Evolutionary conservation across 306 rosid species (phyloP).

Genomic region (Herpetospermum pedunculosum): DNA sequence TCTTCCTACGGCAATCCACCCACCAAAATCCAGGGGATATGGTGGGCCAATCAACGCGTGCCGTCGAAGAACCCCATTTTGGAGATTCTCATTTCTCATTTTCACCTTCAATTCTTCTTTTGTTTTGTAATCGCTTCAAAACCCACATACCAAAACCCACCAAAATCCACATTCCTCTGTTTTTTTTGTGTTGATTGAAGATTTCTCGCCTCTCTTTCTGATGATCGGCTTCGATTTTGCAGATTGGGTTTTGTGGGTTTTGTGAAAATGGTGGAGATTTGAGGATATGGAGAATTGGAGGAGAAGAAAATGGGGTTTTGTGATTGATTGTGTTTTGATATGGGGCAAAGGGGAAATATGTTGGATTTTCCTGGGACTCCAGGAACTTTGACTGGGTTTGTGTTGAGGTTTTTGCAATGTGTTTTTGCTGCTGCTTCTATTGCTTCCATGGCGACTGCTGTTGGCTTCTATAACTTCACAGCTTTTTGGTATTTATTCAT

Average conservation of each 20-base stretch:
- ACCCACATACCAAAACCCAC: background rate
- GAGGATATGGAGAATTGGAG: background rate
- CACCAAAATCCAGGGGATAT: background rate
- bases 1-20: background rate
- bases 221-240: background rate
- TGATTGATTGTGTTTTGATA: background rate
- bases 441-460: conserved; percentile 70
- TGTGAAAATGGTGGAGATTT: background rate
- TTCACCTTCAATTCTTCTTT: background rate
- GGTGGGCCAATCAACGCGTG: conserved; percentile 11
- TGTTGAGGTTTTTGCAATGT: conserved; percentile 76
- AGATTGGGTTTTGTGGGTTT: background rate
- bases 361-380: conserved; percentile 90
- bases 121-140: background rate
- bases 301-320: background rate
- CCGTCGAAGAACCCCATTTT: background rate
- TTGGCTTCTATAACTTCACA: conserved; percentile 61
- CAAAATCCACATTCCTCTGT: background rate
- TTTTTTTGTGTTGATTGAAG: background rate
- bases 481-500: conserved; percentile 63
- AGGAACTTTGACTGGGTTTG: conserved; percentile 68
- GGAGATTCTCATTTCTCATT: background rate
- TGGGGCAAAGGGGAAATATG: conserved; percentile 28
- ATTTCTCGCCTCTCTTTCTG: background rate
- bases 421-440: conserved; percentile 69